These are phyloP conservation scores for Annulohypoxylon nitens DNA, from an alignment of 495 filamentous ascomycete species.

Conservation along the genomic window DNA sequence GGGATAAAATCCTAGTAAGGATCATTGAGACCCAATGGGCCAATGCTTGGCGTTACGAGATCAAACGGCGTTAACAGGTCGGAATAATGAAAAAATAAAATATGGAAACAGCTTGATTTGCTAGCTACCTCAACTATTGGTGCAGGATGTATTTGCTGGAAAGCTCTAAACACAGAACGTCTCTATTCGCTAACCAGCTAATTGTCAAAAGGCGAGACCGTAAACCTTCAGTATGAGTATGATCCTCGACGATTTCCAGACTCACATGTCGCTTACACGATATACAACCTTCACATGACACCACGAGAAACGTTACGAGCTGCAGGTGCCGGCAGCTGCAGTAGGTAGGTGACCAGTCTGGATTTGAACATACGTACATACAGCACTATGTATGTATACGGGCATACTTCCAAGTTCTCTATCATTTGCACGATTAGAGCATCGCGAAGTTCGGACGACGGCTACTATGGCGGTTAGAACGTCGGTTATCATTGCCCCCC, in stretches of 20 bases:
- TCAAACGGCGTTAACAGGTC: constrained; percentile 44
- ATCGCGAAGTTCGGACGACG: constrained; percentile 29
- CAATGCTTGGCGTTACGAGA: constrained; percentile 43
- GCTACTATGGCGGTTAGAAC: constrained; percentile 33
- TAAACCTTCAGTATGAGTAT: constrained; percentile 42
- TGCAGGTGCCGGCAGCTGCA: constrained; percentile 13
- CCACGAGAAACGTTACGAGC: constrained; percentile 23
- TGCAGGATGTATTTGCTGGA: constrained; percentile 19
- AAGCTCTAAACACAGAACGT: constrained; percentile 27
- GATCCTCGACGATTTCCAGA: constrained; percentile 28
- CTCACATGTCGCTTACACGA: constrained; percentile 19
- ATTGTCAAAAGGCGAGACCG: constrained; percentile 25
- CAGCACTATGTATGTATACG: background rate
- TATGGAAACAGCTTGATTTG: constrained; percentile 24
- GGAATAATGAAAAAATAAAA: constrained; percentile 34
- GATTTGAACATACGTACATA: constrained; percentile 5
- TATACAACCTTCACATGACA: constrained; percentile 25
- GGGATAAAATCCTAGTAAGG: constrained; percentile 28
- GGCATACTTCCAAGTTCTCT: constrained; percentile 18
- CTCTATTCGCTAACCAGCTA: constrained; percentile 18
- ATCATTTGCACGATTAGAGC: constrained; percentile 17
- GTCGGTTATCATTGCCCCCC: constrained; percentile 28
- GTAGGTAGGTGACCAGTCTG: constrained; percentile 21
- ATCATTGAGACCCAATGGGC: constrained; percentile 34
- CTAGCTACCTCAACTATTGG: constrained; percentile 4